Percentiles rank a stretch among this genome's conserved stretches.
Conservation (phyloP, 805 yeast species). For the Lachancea kluyveri region DNA sequence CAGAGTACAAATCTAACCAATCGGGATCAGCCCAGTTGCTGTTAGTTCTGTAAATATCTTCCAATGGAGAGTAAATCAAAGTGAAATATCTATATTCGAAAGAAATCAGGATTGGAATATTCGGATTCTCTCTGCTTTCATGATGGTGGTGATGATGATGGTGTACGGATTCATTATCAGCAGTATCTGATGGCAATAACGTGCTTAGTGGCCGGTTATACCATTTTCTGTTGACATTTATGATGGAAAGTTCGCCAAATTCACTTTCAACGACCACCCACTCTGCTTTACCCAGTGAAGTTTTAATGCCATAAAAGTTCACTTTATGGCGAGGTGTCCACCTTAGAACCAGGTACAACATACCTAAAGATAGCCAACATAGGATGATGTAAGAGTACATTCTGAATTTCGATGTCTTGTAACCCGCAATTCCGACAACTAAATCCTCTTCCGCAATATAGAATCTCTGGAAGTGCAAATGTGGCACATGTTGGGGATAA, state of each 20-base stretch:
- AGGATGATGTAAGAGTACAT: conserved; percentile 43
- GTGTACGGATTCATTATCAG: conserved; percentile 13
- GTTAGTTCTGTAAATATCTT: conserved; percentile 79
- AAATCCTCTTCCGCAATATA: conserved; percentile 94
- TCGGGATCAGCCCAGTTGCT: conserved; percentile 78
- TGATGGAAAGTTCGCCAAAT: conserved; percentile 72
- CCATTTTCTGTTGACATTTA: conserved; percentile 49
- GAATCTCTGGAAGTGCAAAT: conserved; percentile 62
- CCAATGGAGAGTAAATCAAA: conserved; percentile 78
- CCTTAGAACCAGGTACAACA: conserved; percentile 64
- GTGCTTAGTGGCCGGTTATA: conserved; percentile 70
- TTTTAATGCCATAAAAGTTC: conserved; percentile 53
- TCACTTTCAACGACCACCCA: conserved; percentile 95
- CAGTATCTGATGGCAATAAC: conserved; percentile 38
- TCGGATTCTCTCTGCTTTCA: conserved; percentile 29
- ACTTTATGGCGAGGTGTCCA: conserved; percentile 84
- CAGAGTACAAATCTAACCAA: conserved; percentile 59
- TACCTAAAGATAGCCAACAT: conserved; percentile 59
- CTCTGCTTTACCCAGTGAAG: conserved; percentile 75
- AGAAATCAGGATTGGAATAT: conserved; percentile 59
- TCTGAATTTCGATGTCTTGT: conserved; percentile 46
- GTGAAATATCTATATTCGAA: conserved; percentile 80
- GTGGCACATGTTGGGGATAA: conserved; percentile 38
- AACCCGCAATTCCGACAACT: conserved; percentile 92
- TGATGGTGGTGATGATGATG: conserved; percentile 17